Percentiles rank a stretch among this genome's conserved stretches.
phyloP scores from a whole-genome alignment of 345 rosid species.

The thale cress (Arabidopsis thaliana) region TAIR10.1 NC_003070.9:6124001-6124500 shows the following conservation, averaged over 20 bases:
- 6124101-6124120: conserved; percentile 54
- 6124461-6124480: conserved; percentile 24
- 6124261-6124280: conserved; percentile 35
- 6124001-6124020: conserved; percentile 14
- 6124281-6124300: conserved; percentile 30
- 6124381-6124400: conserved; percentile 33
- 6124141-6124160: conserved; percentile 57
- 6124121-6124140: conserved; percentile 71
- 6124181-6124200: neutral
- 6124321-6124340: conserved; percentile 28
- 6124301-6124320: conserved; percentile 29
- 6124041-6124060: conserved; percentile 10
- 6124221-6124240: conserved; percentile 23
- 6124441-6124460: conserved; percentile 35
- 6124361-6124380: conserved; percentile 34
- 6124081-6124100: conserved; percentile 58
- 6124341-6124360: conserved; percentile 39
- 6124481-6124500: conserved; percentile 23
- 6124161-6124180: conserved; percentile 14
- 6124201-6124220: conserved; percentile 1
- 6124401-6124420: conserved; percentile 31
- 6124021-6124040: neutral
- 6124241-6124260: conserved; percentile 46
- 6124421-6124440: conserved; percentile 21
- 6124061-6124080: conserved; percentile 5